Base-by-base conservation (phyloP, 257 asterid genomes). In the Dorcoceras hygrometricum region DNA sequence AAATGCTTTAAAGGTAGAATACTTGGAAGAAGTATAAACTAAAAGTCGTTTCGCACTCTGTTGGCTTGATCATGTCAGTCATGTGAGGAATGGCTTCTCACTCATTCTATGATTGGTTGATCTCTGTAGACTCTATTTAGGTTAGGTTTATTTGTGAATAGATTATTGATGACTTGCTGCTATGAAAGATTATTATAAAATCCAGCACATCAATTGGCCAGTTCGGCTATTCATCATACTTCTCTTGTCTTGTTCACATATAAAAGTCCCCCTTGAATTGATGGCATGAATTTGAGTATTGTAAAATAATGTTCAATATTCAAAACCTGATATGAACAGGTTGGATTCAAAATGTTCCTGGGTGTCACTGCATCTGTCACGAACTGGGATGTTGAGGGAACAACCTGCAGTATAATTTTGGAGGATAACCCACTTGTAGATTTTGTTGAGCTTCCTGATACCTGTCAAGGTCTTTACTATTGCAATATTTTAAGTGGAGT, bases 361-460 rank as follows among this genome's bases (percentile, higher is more conserved):
- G 96, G 97, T 53, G 86, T 90, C 54, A 80, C 95, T 69, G 96
- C 96, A 63, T 80, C 89, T 53, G 97, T 90, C 63, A 73, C 84
- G 57, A 88, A 86, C 69, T 88, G 97, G 96, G 95, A 94, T 62
- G 54, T 86, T 18, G 99, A 94, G 70, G 97, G 99, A 67, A 88
- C 96, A 72, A 85, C 95, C 6, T 94, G 99, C 89, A 88, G 97
- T 73, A 71, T 94, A 31, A 86, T 94, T 75, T 70, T 90, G 80
- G 97, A 94, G 76, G 99, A 94, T 67, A 94, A 94, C 79, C 99
- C 96, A 22, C 79, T 90, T 68, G 96, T 90, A 56, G 99, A 94
- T 77, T 94, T 94, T 76, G 97, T 94, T 63, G 99, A 94, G 83
- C 96, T 90, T 72, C 99, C 97, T 55, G 97, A 90, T 71, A 90